Evolutionary conservation across 306 rosid genomes (phyloP).

Genomic region (Astragalus membranaceus): DNA sequence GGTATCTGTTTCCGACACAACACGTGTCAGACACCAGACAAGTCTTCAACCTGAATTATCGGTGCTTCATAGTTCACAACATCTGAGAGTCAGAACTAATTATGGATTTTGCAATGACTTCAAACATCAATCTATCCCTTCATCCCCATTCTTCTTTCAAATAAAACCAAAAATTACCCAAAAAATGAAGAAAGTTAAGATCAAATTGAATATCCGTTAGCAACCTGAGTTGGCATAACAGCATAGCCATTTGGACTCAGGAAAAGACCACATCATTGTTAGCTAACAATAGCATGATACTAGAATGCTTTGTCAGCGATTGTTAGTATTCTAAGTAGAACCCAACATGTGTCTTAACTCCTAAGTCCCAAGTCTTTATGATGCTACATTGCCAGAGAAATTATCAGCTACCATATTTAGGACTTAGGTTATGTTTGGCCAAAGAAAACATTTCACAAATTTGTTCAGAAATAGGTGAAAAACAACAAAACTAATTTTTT

Average conservation of each 20-base stretch:
- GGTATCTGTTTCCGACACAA: too few relatives aligned
- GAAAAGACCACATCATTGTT: background rate
- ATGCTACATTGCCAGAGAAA: background rate
- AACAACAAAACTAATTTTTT: too few relatives aligned
- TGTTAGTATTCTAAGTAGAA: background rate
- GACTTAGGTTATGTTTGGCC: background rate
- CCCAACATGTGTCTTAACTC: background rate
- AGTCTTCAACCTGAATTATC: too few relatives aligned
- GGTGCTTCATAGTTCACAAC: background rate
- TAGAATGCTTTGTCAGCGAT: background rate
- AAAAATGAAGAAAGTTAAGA: conserved; percentile 8
- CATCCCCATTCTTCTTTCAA: background rate
- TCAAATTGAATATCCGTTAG: background rate
- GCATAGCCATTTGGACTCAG: background rate
- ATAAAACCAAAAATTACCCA: background rate
- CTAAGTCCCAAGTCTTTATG: background rate
- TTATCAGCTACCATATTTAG: background rate
- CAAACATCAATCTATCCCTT: background rate
- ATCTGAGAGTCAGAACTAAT: background rate
- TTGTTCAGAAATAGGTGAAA: background rate
- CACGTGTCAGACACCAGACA: too few relatives aligned
- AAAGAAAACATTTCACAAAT: background rate
- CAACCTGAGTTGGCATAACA: background rate
- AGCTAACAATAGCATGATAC: background rate
- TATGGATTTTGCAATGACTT: background rate